Base-by-base conservation (phyloP, 2,329 filamentous ascomycete species). In the Fusarium sp. region DNA sequence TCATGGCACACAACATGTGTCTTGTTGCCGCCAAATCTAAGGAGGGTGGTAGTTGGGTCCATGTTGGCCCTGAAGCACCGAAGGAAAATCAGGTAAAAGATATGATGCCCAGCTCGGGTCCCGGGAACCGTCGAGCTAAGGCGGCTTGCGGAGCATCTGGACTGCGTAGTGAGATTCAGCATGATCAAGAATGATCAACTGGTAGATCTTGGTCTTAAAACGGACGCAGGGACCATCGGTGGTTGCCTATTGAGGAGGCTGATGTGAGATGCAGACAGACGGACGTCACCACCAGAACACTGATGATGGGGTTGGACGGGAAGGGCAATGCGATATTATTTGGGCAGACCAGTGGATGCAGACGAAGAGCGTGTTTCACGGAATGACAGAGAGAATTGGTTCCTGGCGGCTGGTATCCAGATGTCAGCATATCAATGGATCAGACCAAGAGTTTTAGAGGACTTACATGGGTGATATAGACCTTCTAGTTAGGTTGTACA, bases 1-100 rank as follows among this genome's bases (percentile, higher is more conserved):
- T 70, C 45, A 75, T 75, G 72, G 40, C 62, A 11, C 20, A 48
- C 6, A 68, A 69, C 18, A 33, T 58, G 6, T 74, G 72, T 56
- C 41, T 73, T 8, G 54, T 71, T 21, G 66, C 73, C 21, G 57
- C 61, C 25, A 60, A 51, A 17, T 63, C 71, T 27, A 66, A 62
- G 49, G 59, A 53, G 14, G 72, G 60, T 18, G 47, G 54, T 8
- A 43, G 23, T 36, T 73, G 67, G 67, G 27, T 48, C n/a, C 31
- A 45, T 5, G 42, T 70, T 31, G 17, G 48, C 10, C 51, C 69
- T 6, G 43, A 58, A 40, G 20, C n/a, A 15, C 46, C n/a, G 5
- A 14, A 23, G 33, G 21, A 37, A 15, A 54, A 31, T 39, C 11
- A 25, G 17, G 48, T n/a, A 8, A 39, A 15, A 25, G 36, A 31